Evolutionary conservation across 2,329 filamentous ascomycete genomes (phyloP).

Genomic region (Paecilomyces fulvus): DNA sequence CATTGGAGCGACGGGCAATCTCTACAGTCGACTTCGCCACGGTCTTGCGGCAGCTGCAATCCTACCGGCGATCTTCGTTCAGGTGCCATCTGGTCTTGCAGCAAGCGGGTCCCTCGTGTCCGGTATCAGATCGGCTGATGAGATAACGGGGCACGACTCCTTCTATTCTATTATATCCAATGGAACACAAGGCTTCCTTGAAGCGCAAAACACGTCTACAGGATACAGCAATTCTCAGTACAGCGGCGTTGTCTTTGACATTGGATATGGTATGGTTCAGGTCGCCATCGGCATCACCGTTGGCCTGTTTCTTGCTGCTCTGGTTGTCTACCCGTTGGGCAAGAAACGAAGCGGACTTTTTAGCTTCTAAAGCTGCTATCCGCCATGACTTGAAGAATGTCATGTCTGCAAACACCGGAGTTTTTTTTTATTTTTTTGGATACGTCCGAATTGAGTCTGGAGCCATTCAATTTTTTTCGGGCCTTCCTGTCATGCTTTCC

Average conservation of each 20-base stretch:
- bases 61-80: conserved; percentile 77
- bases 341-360: conserved; percentile 43
- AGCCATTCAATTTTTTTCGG: neutral
- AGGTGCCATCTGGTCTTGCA: conserved; percentile 54
- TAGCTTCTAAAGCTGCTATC: conserved; percentile 28
- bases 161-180: conserved; percentile 39
- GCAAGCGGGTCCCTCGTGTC: conserved; percentile 51
- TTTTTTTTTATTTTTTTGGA: conserved; percentile 4
- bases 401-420: neutral
- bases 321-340: conserved; percentile 41
- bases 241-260: conserved; percentile 32
- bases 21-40: conserved; percentile 66
- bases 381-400: neutral
- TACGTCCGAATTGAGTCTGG: neutral
- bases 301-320: conserved; percentile 39
- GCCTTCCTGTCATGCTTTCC: neutral
- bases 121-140: conserved; percentile 51
- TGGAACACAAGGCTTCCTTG: conserved; percentile 22
- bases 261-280: conserved; percentile 43
- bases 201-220: conserved; percentile 20
- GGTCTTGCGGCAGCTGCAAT: conserved; percentile 79
- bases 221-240: conserved; percentile 7
- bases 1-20: conserved; percentile 71
- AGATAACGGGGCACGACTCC: conserved; percentile 35
- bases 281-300: conserved; percentile 44